Evolutionary conservation across 176 grass and related monocot species (phyloP), one percentile per base, ranked within the genome.

Genomic region (Aegilops tauschii): DNA sequence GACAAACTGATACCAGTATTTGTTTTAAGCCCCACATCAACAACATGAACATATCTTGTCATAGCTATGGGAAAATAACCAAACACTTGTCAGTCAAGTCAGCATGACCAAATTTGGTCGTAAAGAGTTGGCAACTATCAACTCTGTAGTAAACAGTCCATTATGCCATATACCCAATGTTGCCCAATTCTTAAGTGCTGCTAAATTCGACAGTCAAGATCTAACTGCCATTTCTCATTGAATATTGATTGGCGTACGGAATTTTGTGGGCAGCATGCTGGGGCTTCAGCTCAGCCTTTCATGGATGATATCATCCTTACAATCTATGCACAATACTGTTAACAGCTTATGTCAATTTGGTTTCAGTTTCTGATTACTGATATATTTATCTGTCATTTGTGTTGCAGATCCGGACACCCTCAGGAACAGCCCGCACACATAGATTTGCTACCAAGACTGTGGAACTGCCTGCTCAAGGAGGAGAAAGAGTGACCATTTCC

Each of bases 401-500:
- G 45, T 80, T 88, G 81, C 90, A 98, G 96, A 82, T 98, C 56
- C 39, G 90, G 29, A 84, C 88, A 75, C 96, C 96, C 79, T 93
- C 92, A 40, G 93, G 96, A 56, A 91, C 65, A 90, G 96, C 96
- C 47, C 90, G 92, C 23, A 98, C 90, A 12, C 87, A 98, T 69
- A 92, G 90, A 77, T 95, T 98, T 91, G 90, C 92, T 61, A 98
- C 92, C 59, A 69, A 88, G 75, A 98, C 85, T 27, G 78, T 87
- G 36, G 87, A 94, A 40, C 90, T 98, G 69, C 96, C 96, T 85
- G 96, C 93, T 76, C 96, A 96, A 87, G 92, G 88, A 95, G 93
- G 93, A 86, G 92, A 98, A 89, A 89, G 96, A 91, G 92, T 98
- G 34, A 98, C 96, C 47, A 88, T 98, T 85, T 94, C 92, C 14